These are phyloP conservation scores for Santalum album DNA, from an alignment of 164 flowering plant species.

Conservation along the genomic window DNA sequence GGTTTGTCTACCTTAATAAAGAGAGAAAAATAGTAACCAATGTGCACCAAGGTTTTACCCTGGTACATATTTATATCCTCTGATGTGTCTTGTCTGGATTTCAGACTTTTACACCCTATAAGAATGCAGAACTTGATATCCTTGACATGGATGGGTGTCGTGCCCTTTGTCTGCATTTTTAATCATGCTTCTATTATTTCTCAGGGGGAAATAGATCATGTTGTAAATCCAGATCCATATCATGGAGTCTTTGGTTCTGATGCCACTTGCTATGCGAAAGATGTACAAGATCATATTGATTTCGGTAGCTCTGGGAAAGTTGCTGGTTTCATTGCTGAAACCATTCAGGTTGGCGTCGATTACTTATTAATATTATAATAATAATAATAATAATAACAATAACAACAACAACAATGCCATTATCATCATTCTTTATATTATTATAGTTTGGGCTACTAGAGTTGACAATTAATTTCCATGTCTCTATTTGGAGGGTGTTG, in stretches of 20 bases:
- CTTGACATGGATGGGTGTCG: no score
- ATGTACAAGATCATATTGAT: slow-evolving; percentile 89
- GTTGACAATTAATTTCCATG: slow-evolving; percentile 2
- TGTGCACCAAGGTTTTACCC: no score
- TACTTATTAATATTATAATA: neutral
- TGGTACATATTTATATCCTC: no score
- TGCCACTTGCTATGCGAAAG: slow-evolving; percentile 63
- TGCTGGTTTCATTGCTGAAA: slow-evolving; percentile 97
- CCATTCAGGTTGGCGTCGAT: slow-evolving; percentile 67
- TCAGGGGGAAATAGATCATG: slow-evolving; percentile 97
- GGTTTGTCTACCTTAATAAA: slow-evolving; percentile 53
- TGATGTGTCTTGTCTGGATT: no score
- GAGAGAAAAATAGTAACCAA: no score
- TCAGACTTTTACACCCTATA: no score
- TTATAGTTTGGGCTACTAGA: neutral
- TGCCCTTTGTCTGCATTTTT: no score
- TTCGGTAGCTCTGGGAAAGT: slow-evolving; percentile 88
- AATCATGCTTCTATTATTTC: slow-evolving; percentile 5
- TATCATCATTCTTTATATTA: no score
- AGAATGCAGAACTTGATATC: no score
- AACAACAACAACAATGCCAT: no score
- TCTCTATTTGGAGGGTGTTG: slow-evolving; percentile 62
- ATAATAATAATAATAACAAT: no score
- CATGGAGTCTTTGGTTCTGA: slow-evolving; percentile 84
- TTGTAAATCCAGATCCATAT: slow-evolving; percentile 89